Evolutionary conservation across 331 rosid genomes (phyloP), one percentile per base, ranked within the genome.

Genomic region (Dryas integrifolia): DNA sequence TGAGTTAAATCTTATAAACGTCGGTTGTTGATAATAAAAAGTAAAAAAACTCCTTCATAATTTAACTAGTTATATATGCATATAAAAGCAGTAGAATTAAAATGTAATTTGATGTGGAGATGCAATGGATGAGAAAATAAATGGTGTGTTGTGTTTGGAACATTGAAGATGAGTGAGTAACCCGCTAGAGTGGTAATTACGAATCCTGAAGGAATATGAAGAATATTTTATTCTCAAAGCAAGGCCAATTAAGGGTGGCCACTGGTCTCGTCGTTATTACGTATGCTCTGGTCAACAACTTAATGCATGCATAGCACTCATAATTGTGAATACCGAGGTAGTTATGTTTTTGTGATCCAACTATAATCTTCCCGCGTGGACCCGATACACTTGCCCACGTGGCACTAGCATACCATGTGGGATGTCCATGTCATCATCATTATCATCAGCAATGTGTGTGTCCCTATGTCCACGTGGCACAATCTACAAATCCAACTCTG

Each of bases 321-420:
- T 41, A 51, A 38, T 61, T 80, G 86, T 9, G 56, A 77, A 75
- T 70, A 62, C 83, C 80, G 77, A 80, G 79, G 83, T 64, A n/a
- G 70, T 45, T 58, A 55, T 55, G 72, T 59, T 61, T 67, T 40
- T 40, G 46, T 63, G 69, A 52, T 2, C 7, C 21, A 57, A 5
- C 21, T 11, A 7, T 12, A 10, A 0, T 58, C 9, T 35, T 12
- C 4, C n/a, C 6, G n/a, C 41, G 50, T 60, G 70, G 69, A 40
- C 45, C 58, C 60, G 26, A 0, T 14, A 5, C 38, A 64, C 21
- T 43, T 30, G 41, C 71, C 53, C 13, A 26, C 64, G 38, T 74
- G 73, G 52, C 81, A 51, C 43, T 9, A 58, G 62, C 81, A 78
- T 69, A 56, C 58, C 69, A 74, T 48, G 65, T 78, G 74, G 30